Base-by-base conservation (phyloP, 345 rosid genomes). In the Rhizophora mangle region DNA sequence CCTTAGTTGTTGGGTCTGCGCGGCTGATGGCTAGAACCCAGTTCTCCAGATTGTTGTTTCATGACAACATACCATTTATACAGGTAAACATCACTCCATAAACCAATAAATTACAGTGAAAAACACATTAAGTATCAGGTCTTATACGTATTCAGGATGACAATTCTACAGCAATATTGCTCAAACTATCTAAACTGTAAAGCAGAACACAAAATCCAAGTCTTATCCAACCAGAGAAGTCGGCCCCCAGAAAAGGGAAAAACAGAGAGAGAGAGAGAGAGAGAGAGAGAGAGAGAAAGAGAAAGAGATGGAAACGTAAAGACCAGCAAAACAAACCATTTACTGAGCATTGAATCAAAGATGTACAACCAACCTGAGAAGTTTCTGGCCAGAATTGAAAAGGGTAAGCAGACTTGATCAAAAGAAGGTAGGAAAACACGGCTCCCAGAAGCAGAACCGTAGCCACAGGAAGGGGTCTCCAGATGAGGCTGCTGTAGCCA, bases 361-460 rank as follows among this genome's bases (percentile, higher is more conserved):
- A 21, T 22, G 36, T n/a, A 20, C 15, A 64, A 46, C 24, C 4
- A 1, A 57, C 59, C 59, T 26, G 59, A 13, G 29, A 39, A 27
- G 54, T 34, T 0, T 9, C 0, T n/a, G 64, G 58, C 1, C 22
- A 19, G 52, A 51, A 49, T 3, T 34, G 60, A 30, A 72, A 72
- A 37, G 65, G 70, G 27, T 11, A 22, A 7, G 65, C 53, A 1
- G 57, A 61, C 15, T 39, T 18, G 56, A 49, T 67, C 31, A 67
- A 18, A 36, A 61, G 11, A 61, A 73, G 30, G 67, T 53, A 73
- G 1, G 76, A 47, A 59, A 64, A 15, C 10, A 21, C 21, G 15
- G 30, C 66, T 52, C 60, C 70, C 3, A 73, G n/a, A 29, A 67
- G 54, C 26, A 73, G 13, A 53, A 65, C 70, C 7, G 56, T 13